These are phyloP conservation scores for Globisporangium spinosum DNA, from an alignment of 352 stramenopile species.

Conservation along the genomic window DNA sequence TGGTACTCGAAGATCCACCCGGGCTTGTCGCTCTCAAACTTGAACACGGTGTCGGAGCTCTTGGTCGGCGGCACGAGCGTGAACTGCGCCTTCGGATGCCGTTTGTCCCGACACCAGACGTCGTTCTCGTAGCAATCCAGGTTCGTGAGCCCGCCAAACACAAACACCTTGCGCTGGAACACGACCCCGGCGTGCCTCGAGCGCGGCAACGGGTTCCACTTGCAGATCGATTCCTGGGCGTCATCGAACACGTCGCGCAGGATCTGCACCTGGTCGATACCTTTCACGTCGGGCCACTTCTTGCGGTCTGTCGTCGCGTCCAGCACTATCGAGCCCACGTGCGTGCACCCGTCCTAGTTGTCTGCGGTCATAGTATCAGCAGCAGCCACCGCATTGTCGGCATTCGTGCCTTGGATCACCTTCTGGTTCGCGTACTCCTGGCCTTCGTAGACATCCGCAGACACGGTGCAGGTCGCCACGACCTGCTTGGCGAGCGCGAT, in stretches of 20 bases:
- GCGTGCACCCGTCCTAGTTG: constrained; percentile 59
- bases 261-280: constrained; percentile 58
- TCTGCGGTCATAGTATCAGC: constrained; percentile 16
- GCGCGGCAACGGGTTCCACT: constrained; percentile 51
- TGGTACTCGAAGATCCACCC: constrained; percentile 93
- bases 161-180: constrained; percentile 76
- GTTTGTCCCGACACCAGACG: constrained; percentile 81
- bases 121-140: constrained; percentile 78
- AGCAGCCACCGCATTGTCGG: constrained; percentile 1
- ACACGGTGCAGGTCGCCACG: constrained; percentile 47
- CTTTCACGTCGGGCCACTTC: constrained; percentile 57
- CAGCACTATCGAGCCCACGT: constrained; percentile 37
- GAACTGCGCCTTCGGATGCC: constrained; percentile 49
- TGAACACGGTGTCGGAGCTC: constrained; percentile 78
- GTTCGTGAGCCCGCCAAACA: constrained; percentile 62
- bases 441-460: constrained; percentile 40
- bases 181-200: constrained; percentile 60
- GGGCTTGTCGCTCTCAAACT: constrained; percentile 85
- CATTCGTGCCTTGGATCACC: constrained; percentile 35
- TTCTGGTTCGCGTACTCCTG: constrained; percentile 38
- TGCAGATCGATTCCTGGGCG: constrained; percentile 60
- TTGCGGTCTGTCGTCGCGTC: constrained; percentile 41
- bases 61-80: constrained; percentile 40
- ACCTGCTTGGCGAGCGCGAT: constrained; percentile 58
- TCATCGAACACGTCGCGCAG: constrained; percentile 64